Base-by-base conservation (phyloP, 257 asterid genomes). In the Plantago elongata region DNA sequence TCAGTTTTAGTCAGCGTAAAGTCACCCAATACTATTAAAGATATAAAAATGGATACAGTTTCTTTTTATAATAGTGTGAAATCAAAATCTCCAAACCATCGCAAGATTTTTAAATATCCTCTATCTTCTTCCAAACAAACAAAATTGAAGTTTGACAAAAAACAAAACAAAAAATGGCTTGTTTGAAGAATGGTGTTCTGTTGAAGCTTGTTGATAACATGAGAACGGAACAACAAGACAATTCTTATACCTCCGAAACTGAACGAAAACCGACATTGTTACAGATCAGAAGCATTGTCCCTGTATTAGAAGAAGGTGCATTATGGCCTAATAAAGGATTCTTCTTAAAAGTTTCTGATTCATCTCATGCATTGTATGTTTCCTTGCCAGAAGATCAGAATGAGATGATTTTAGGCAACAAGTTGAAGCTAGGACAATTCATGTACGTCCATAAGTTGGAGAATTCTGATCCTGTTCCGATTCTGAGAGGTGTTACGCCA, bases 221-320 rank as follows among this genome's bases (percentile, higher is more conserved):
- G 79, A 78, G 78, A 71, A 51, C 10, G 13, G 69, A 34, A 34
- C 7, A 34, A 34, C 7, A 34, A 1, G 8, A 34, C 40, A 3
- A 34, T 34, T 3, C 40, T 7, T 65, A 70, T 2, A 63, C 18
- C 7, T 3, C 38, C 1, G 75, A 68, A n/a, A 75, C 70, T 11
- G 80, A 72, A 0, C 64, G 67, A 11, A 80, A 82, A 44, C 84
- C 89, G 4, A 78, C 57, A 0, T 37, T 86, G 44, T 63, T 86
- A 54, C 94, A 84, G 46, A 82, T 89, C 72, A 76, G 95, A 69
- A 77, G 94, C 83, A 84, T 86, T 69, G 75, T 86, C 54, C 95
- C 89, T 22, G 91, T 82, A 7, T 60, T 89, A 13, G 89, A 84
- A 70, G 94, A 84, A 70, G 95, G 91, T 34, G 84, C 78, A 79